Conservation (phyloP, 257 asterid genomes). For the Petrea volubilis region DNA sequence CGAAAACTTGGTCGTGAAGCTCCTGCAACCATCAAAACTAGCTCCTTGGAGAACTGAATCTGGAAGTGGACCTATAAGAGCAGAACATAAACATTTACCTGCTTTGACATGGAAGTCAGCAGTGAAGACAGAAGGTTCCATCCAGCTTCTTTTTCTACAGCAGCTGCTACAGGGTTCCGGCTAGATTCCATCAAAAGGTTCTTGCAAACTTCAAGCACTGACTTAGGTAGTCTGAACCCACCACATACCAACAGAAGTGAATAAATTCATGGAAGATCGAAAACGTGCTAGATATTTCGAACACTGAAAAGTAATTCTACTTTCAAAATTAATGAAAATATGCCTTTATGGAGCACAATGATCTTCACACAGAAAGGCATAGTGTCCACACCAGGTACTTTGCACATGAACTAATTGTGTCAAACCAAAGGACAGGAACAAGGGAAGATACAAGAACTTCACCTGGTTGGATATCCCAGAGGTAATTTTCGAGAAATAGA, state of each 20-base stretch:
- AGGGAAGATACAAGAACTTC: slow-evolving; percentile 28
- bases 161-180: slow-evolving; percentile 72
- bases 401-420: neutral
- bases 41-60: slow-evolving; percentile 22
- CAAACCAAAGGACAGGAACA: neutral
- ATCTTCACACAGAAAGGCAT: slow-evolving; percentile 13
- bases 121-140: slow-evolving; percentile 95
- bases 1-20: slow-evolving; percentile 90
- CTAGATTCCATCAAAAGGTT: slow-evolving; percentile 75
- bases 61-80: slow-evolving; percentile 17
- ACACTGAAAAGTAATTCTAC: slow-evolving; percentile 17
- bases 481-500: slow-evolving; percentile 86
- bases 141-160: slow-evolving; percentile 93
- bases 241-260: slow-evolving; percentile 17
- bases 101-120: slow-evolving; percentile 80
- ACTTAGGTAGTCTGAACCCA: slow-evolving; percentile 71
- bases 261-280: slow-evolving; percentile 15
- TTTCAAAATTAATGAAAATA: neutral
- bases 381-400: neutral
- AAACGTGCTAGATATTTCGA: neutral
- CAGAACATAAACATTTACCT: slow-evolving; percentile 43
- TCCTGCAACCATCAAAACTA: slow-evolving; percentile 65
- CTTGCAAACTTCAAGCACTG: slow-evolving; percentile 88
- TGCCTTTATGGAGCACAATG: slow-evolving; percentile 9
- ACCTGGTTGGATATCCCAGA: slow-evolving; percentile 98